phyloP scores from a whole-genome alignment of 1,284 basidiomycete genomes.

The Gomphus bonarii region DNA sequence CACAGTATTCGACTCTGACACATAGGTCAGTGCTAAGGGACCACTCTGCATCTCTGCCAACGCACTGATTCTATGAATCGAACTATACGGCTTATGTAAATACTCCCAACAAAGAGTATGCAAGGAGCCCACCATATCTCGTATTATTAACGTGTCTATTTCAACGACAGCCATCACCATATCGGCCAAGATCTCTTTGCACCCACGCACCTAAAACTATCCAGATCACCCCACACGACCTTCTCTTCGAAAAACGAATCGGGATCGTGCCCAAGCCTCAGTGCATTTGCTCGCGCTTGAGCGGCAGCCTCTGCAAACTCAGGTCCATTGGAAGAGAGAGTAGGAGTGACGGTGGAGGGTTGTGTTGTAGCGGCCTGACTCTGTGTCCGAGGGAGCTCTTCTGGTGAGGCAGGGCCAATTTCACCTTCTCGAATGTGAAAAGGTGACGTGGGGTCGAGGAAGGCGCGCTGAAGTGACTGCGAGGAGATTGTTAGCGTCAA shows the following conservation, averaged over 20 bases:
- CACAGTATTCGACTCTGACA: slow-evolving; percentile 52
- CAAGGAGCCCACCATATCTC: slow-evolving; percentile 42
- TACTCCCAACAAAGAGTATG: background rate
- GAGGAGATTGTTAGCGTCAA: background rate
- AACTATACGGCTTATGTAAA: background rate
- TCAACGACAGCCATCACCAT: slow-evolving; percentile 4
- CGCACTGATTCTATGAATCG: slow-evolving; percentile 62
- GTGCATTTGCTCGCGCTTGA: slow-evolving; percentile 33
- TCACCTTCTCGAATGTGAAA: slow-evolving; percentile 53
- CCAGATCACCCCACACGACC: slow-evolving; percentile 67
- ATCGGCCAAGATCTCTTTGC: background rate
- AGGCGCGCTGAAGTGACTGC: slow-evolving; percentile 42
- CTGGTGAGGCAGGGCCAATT: slow-evolving; percentile 48
- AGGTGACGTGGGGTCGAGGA: slow-evolving; percentile 55
- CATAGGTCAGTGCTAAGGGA: background rate
- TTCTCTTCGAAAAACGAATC: slow-evolving; percentile 60
- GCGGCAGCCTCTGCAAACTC: slow-evolving; percentile 14
- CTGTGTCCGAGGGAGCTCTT: slow-evolving; percentile 20
- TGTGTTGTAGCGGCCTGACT: background rate
- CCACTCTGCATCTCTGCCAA: background rate
- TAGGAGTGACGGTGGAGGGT: background rate
- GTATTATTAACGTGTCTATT: slow-evolving; percentile 69
- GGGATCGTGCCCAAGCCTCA: slow-evolving; percentile 44
- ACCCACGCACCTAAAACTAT: slow-evolving; percentile 46
- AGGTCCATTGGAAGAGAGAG: background rate